Conservation (phyloP, 2,329 filamentous ascomycete species). For the Diaporthe capsici region DNA sequence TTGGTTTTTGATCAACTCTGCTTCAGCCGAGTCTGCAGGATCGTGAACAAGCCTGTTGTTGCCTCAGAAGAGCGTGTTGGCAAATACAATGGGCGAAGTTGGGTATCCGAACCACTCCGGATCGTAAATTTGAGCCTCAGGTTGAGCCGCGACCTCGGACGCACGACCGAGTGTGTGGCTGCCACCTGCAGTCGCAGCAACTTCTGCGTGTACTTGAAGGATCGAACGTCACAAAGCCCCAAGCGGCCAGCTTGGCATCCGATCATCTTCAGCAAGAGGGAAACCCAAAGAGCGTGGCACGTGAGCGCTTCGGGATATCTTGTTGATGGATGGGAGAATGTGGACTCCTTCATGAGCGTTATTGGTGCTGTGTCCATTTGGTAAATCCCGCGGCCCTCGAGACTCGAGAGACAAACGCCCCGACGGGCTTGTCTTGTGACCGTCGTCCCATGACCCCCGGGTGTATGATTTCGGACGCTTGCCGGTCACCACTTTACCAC, state of each 20-base stretch:
- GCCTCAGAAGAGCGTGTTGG: not conserved
- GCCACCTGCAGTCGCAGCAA: not conserved
- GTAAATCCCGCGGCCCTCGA: not conserved
- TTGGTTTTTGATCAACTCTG: not conserved
- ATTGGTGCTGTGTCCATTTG: not conserved
- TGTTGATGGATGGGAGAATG: not conserved
- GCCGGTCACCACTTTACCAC: not conserved
- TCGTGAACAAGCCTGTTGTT: not conserved
- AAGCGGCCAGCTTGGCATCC: conserved; percentile 15
- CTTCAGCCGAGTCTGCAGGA: not conserved
- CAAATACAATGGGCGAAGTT: not conserved
- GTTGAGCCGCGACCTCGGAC: not conserved
- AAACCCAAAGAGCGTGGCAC: not conserved
- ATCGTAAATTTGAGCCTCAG: not conserved
- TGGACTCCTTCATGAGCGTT: not conserved
- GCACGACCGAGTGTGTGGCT: not conserved
- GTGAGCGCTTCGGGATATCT: not conserved
- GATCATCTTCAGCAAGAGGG: not conserved
- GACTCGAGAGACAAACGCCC: not conserved
- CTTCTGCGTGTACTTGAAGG: not conserved
- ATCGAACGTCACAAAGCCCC: conserved; percentile 1
- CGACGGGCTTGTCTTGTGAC: not conserved
- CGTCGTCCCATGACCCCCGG: conserved; percentile 1
- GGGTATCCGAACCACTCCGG: not conserved
- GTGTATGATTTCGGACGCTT: conserved; percentile 10